Evolutionary conservation across 108 stramenopile genomes (phyloP), one percentile per base, ranked within the genome.

Genomic region (Nitzschia palea): DNA sequence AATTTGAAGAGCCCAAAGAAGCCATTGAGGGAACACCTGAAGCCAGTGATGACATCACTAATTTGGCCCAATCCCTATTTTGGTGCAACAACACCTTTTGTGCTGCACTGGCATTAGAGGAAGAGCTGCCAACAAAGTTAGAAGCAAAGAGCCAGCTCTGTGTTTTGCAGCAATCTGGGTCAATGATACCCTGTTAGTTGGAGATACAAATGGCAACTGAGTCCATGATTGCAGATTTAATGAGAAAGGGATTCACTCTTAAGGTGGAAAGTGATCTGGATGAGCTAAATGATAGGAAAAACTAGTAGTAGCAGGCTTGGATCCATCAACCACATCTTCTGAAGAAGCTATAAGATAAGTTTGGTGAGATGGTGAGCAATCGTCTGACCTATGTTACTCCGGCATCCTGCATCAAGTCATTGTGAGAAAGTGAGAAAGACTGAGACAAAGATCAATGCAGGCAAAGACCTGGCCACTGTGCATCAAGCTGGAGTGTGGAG

Each of bases 401-500:
- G 43, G 63, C 29, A 43, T 23, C 6, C 43, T 68, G 55, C 52
- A 64, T 0, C 27, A 53, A 20, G 27, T 18, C 2, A 26, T 14
- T 2, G 28, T 14, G 64, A 56, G n/a, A n/a, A n/a, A n/a, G n/a
- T n/a, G n/a, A n/a, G 1, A 28, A 48, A 22, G 42, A 31, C 2
- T 2, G 42, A 58, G 2, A 15, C 55, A 29, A 55, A 45, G 0
- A 36, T 6, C 5, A 25, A 23, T 17, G 23, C 55, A 8, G n/a
- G n/a, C n/a, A 31, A 30, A 3, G 55, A 62, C 2, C 56, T 57
- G 10, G 53, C n/a, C n/a, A n/a, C 42, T 0, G 36, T 44, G 20
- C 75, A 62, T 52, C 51, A 70, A 2, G 43, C 48, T 2, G 76
- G n/a, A n/a, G n/a, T n/a, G n/a, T n/a, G n/a, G 73, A 3, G 44